A percentile compares a stretch with the other conserved stretches of the same genome.
Evolutionary conservation across 2,329 filamentous ascomycete genomes (phyloP).

Genomic region (Fusarium poae): DNA sequence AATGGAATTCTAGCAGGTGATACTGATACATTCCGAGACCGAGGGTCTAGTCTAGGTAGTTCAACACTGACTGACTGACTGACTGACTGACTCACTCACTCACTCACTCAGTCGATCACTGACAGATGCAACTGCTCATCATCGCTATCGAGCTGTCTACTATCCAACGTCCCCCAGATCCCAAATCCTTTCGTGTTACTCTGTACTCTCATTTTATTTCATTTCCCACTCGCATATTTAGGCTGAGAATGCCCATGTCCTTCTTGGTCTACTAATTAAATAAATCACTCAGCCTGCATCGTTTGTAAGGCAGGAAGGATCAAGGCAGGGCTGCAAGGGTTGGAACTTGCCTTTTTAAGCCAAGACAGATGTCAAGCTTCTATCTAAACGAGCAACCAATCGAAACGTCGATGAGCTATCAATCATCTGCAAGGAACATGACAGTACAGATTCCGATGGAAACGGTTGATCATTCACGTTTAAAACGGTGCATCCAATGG

Average conservation of each 20-base stretch:
- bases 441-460: neutral
- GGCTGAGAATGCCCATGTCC: neutral
- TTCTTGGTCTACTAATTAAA: constrained; percentile 5
- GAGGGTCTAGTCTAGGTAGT: neutral
- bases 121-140: neutral
- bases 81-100: constrained; percentile 1
- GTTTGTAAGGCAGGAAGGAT: neutral
- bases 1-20: constrained; percentile 9
- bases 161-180: neutral
- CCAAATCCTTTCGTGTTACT: neutral
- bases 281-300: constrained; percentile 25
- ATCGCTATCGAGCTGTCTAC: neutral
- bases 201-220: constrained; percentile 11
- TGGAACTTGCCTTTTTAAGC: constrained; percentile 18
- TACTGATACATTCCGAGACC: constrained; percentile 9
- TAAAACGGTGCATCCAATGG: constrained; percentile 9
- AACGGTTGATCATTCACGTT: constrained; percentile 17
- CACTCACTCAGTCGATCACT: neutral
- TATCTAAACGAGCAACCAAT: constrained; percentile 21
- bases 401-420: neutral
- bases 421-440: constrained; percentile 36
- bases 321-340: constrained; percentile 16
- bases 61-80: constrained; percentile 10
- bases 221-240: constrained; percentile 20
- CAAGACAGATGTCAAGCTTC: constrained; percentile 12